These are phyloP conservation scores for Lactifluus piperatus DNA, from an alignment of 768 basidiomycete genomes.

Conservation along the genomic window DNA sequence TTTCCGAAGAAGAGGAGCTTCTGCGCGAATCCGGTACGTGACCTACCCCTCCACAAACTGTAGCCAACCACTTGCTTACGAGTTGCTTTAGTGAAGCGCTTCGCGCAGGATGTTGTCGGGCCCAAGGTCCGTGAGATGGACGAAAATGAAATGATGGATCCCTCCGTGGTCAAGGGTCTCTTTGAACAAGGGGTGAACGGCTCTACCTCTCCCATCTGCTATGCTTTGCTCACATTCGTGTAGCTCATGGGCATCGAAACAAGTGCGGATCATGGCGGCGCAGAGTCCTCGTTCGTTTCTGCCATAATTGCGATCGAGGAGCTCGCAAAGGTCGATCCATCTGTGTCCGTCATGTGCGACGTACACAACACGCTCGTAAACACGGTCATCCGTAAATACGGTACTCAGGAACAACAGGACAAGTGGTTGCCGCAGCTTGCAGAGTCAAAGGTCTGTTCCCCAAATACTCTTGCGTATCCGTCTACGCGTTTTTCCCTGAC, in stretches of 20 bases:
- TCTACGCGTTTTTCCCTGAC: neutral
- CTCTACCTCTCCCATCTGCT: neutral
- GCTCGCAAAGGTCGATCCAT: constrained; percentile 91
- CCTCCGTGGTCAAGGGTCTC: constrained; percentile 71
- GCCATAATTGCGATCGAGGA: constrained; percentile 97
- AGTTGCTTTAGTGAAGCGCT: constrained; percentile 62
- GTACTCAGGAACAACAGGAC: constrained; percentile 73
- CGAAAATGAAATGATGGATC: constrained; percentile 93
- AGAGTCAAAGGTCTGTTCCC: constrained; percentile 53
- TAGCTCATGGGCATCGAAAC: constrained; percentile 99
- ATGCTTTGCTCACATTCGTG: neutral
- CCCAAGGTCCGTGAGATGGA: constrained; percentile 98
- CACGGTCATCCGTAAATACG: constrained; percentile 85
- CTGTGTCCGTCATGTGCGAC: constrained; percentile 93
- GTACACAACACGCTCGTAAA: constrained; percentile 99
- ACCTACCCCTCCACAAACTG: neutral
- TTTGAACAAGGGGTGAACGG: constrained; percentile 87
- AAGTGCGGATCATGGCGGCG: constrained; percentile 68
- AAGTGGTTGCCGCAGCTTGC: constrained; percentile 84
- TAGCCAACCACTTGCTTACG: neutral
- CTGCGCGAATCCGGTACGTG: constrained; percentile 78
- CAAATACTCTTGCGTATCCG: neutral
- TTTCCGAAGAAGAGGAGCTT: constrained; percentile 94
- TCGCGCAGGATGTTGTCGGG: constrained; percentile 80
- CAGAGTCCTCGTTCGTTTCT: constrained; percentile 86